A percentile compares a stretch with the other conserved stretches of the same genome.
Conservation (phyloP, 2,329 filamentous ascomycete genomes). For the Pyrenophora seminiperda region DNA sequence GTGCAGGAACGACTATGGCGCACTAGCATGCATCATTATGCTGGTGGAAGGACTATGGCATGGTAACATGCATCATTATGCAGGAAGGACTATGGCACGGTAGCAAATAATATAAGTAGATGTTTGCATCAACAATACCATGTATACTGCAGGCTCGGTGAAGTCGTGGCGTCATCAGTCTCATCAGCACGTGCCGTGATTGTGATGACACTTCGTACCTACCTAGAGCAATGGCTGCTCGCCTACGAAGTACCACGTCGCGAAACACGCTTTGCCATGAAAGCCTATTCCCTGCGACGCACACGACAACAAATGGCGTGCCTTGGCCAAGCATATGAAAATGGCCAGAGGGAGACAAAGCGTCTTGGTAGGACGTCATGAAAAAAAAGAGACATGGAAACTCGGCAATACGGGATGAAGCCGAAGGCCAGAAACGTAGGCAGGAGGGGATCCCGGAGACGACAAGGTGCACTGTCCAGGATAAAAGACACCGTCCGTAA, state of each 20-base stretch:
- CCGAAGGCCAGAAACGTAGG: background rate
- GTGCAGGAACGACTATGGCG: too few relatives aligned
- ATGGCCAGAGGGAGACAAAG: background rate
- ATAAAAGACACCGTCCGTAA: background rate
- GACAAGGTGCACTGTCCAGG: background rate
- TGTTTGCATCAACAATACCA: too few relatives aligned
- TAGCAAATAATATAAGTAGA: too few relatives aligned
- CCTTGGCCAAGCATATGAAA: too few relatives aligned
- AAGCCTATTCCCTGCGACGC: background rate
- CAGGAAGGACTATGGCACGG: too few relatives aligned
- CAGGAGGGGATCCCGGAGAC: background rate
- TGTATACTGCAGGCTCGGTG: too few relatives aligned
- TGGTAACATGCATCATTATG: too few relatives aligned
- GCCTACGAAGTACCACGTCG: background rate
- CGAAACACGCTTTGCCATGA: background rate
- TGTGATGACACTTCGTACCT: too few relatives aligned
- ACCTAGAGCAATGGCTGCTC: too few relatives aligned
- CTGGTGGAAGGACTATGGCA: too few relatives aligned
- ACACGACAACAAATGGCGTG: background rate
- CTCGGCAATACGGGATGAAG: too few relatives aligned
- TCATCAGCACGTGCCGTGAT: conserved; percentile 5
- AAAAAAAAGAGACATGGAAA: background rate
- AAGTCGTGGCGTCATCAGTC: background rate
- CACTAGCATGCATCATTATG: too few relatives aligned
- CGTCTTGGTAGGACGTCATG: conserved; percentile 1